These are phyloP conservation scores for Leccinum barrowsii DNA, from an alignment of 768 basidiomycete genomes.

Conservation along the genomic window DNA sequence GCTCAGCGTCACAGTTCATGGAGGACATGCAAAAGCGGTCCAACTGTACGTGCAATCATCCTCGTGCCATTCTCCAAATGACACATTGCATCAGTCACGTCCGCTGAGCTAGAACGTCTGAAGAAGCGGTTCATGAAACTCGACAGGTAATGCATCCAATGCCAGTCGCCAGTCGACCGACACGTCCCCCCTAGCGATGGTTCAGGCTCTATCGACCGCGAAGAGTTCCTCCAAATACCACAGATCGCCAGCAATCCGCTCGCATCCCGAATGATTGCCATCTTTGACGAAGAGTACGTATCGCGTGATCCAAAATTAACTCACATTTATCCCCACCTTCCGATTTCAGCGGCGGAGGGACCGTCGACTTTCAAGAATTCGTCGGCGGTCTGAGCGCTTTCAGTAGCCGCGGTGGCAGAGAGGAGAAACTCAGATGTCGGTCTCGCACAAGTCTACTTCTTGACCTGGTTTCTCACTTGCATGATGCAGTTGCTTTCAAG, in stretches of 20 bases:
- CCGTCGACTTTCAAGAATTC: conserved; percentile 99
- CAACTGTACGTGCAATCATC: conserved; percentile 70
- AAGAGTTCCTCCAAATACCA: conserved; percentile 98
- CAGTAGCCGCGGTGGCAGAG: conserved; percentile 92
- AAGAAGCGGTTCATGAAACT: conserved; percentile 99
- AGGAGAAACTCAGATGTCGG: conserved; percentile 94
- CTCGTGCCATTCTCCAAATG: conserved; percentile 1
- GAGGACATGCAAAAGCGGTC: conserved; percentile 96
- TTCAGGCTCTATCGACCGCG: conserved; percentile 96
- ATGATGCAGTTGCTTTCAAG: conserved; percentile 89
- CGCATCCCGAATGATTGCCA: conserved; percentile 97
- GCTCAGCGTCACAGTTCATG: conserved; percentile 87
- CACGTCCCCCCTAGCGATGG: conserved; percentile 64
- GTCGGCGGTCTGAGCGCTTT: conserved; percentile 98
- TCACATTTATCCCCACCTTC: not conserved
- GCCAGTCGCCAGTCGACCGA: not conserved
- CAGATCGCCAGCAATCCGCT: conserved; percentile 98
- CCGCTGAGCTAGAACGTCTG: conserved; percentile 87
- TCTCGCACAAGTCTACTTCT: conserved; percentile 12
- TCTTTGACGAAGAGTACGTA: conserved; percentile 97
- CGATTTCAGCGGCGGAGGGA: conserved; percentile 81
- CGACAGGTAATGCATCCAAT: conserved; percentile 59
- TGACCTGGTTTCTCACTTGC: not conserved
- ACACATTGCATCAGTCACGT: conserved; percentile 66
- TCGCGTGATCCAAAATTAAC: conserved; percentile 4